Percentiles rank a stretch among this genome's conserved stretches.
phyloP scores from a whole-genome alignment of 2,329 filamentous ascomycete genomes.

The Cytospora paraplurivora region DNA sequence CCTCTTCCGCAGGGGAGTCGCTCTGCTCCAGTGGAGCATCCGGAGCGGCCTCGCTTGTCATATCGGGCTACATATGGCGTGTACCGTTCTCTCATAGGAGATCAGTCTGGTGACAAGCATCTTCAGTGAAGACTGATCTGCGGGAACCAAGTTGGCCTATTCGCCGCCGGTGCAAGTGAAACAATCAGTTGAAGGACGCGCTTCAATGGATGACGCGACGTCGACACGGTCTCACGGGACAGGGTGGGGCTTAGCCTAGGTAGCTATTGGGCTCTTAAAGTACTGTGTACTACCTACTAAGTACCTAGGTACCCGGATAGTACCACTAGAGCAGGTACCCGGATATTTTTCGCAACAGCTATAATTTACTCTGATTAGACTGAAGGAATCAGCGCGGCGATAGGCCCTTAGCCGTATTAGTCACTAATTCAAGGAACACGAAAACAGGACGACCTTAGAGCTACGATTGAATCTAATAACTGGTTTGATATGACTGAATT shows the following conservation, averaged over 20 bases:
- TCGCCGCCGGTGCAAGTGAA: neutral
- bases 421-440: no score
- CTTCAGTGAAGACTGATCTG: neutral
- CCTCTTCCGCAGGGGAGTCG: neutral
- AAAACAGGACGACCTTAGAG: no score
- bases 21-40: neutral
- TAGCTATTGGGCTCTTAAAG: neutral
- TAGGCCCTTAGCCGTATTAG: no score
- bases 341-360: no score
- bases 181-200: neutral
- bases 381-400: no score
- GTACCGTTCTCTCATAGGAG: neutral
- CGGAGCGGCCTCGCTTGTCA: conserved; percentile 7
- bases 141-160: neutral
- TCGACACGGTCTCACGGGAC: conserved; percentile 15
- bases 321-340: no score
- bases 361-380: no score
- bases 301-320: no score
- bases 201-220: conserved; percentile 1
- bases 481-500: no score
- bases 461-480: no score
- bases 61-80: neutral
- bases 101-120: neutral
- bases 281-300: no score
- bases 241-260: neutral